phyloP scores from a whole-genome alignment of 257 asterid species.

The Nicotiana tomentosiformis region DNA sequence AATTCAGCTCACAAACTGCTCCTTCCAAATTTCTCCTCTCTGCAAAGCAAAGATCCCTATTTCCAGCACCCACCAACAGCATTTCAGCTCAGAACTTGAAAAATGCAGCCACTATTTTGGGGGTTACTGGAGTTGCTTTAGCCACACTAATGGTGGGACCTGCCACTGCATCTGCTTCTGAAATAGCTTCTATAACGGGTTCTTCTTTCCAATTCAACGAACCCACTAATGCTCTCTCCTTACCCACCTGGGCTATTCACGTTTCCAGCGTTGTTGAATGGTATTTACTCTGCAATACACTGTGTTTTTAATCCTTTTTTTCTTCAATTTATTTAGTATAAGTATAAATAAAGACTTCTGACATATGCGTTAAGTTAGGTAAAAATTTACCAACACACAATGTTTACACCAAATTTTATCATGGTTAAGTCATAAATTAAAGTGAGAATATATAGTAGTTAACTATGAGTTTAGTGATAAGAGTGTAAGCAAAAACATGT shows the following conservation, averaged over 20 bases:
- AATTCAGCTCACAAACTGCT: background rate
- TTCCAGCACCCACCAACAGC: background rate
- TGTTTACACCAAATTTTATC: too few relatives aligned
- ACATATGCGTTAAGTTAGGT: too few relatives aligned
- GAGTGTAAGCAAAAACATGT: too few relatives aligned
- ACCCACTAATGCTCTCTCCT: conserved; percentile 92
- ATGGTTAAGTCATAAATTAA: too few relatives aligned
- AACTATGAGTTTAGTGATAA: too few relatives aligned
- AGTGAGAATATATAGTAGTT: too few relatives aligned
- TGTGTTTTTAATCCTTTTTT: background rate
- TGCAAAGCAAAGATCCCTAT: background rate
- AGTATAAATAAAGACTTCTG: too few relatives aligned
- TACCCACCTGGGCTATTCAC: conserved; percentile 96
- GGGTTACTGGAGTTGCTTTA: conserved; percentile 62
- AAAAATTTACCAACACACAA: too few relatives aligned
- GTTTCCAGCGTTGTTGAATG: conserved; percentile 97
- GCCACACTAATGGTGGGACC: conserved; percentile 26
- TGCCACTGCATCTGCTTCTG: conserved; percentile 44
- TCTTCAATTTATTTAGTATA: background rate
- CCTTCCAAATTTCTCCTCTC: conserved; percentile 13
- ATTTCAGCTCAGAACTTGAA: conserved; percentile 15
- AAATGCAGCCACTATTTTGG: conserved; percentile 30
- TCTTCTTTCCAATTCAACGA: conserved; percentile 42
- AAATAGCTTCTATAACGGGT: conserved; percentile 33
- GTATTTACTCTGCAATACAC: conserved; percentile 25